A percentile compares a stretch with the other conserved stretches of the same genome.
These are phyloP conservation scores for Paraconiothyrium sp. DNA, from an alignment of 2,329 filamentous ascomycete species.

Conservation along the genomic window DNA sequence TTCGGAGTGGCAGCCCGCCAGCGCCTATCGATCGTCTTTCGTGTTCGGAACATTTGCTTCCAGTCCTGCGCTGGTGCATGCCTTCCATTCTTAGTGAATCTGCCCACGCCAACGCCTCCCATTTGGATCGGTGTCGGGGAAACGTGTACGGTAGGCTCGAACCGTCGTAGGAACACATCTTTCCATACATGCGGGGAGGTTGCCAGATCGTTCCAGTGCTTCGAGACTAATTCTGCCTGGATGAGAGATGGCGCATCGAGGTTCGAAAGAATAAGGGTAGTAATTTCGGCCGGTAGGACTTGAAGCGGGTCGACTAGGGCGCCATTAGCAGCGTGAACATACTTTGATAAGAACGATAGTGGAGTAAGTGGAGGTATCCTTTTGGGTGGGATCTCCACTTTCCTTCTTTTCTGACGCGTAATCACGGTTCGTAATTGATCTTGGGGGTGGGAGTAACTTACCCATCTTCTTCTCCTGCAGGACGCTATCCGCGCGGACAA, in stretches of 20 bases:
- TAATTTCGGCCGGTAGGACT: slow-evolving; percentile 67
- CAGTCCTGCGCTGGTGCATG: slow-evolving; percentile 70
- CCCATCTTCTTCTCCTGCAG: slow-evolving; percentile 45
- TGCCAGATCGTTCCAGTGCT: slow-evolving; percentile 64
- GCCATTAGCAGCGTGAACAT: slow-evolving; percentile 4
- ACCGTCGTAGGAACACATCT: slow-evolving; percentile 66
- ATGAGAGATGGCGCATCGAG: slow-evolving; percentile 67
- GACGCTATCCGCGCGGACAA: slow-evolving; percentile 43
- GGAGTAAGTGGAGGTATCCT: not conserved
- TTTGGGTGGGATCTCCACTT: not conserved
- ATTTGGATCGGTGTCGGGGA: slow-evolving; percentile 59
- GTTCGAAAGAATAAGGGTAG: slow-evolving; percentile 66
- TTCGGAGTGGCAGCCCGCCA: slow-evolving; percentile 84
- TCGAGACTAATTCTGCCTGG: slow-evolving; percentile 65
- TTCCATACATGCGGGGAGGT: slow-evolving; percentile 69
- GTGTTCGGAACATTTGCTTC: slow-evolving; percentile 84
- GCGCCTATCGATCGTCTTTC: slow-evolving; percentile 76
- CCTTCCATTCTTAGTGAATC: slow-evolving; percentile 58
- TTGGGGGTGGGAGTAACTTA: slow-evolving; percentile 27
- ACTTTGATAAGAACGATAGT: not conserved
- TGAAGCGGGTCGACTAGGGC: slow-evolving; percentile 60
- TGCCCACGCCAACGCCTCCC: slow-evolving; percentile 64
- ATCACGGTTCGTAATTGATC: not conserved
- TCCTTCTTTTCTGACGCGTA: not conserved
- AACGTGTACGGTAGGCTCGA: slow-evolving; percentile 57